These are phyloP conservation scores for Thalassiosira exigua DNA, from an alignment of 352 stramenopile genomes.

Conservation along the genomic window DNA sequence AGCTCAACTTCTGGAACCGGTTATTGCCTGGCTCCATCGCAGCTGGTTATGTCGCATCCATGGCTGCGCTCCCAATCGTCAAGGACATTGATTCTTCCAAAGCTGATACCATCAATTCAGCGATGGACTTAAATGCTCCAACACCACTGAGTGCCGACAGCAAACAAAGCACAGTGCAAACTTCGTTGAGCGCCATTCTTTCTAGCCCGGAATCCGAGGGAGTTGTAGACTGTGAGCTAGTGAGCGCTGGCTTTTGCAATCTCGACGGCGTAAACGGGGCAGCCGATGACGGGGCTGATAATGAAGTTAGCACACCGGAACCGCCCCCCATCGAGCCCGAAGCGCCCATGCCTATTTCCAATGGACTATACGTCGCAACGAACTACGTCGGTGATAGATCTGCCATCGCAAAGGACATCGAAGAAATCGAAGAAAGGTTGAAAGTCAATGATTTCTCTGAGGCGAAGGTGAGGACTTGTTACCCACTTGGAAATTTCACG, in stretches of 20 bases:
- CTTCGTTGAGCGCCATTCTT: slow-evolving; percentile 35
- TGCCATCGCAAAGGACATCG: slow-evolving; percentile 78
- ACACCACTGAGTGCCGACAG: background rate
- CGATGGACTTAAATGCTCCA: slow-evolving; percentile 44
- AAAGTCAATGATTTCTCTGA: slow-evolving; percentile 53
- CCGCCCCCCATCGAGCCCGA: slow-evolving; percentile 46
- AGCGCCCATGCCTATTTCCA: slow-evolving; percentile 71
- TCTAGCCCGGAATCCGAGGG: slow-evolving; percentile 25
- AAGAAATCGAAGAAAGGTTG: slow-evolving; percentile 70
- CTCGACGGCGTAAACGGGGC: slow-evolving; percentile 6
- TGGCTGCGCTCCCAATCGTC: slow-evolving; percentile 69
- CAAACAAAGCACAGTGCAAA: slow-evolving; percentile 26
- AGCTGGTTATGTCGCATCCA: slow-evolving; percentile 57
- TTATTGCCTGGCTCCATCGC: too few species aligned
- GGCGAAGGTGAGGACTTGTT: too few species aligned
- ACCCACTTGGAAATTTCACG: too few species aligned
- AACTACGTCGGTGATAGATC: slow-evolving; percentile 82
- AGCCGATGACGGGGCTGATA: slow-evolving; percentile 5
- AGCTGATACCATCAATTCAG: slow-evolving; percentile 53
- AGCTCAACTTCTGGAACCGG: too few species aligned
- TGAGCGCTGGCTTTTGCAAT: slow-evolving; percentile 59
- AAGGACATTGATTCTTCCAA: slow-evolving; percentile 50
- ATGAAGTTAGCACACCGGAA: slow-evolving; percentile 24
- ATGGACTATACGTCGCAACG: slow-evolving; percentile 78
- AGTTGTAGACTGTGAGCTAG: slow-evolving; percentile 48